Conservation (phyloP, 805 yeast genomes). For the Lachancea waltii region DNA sequence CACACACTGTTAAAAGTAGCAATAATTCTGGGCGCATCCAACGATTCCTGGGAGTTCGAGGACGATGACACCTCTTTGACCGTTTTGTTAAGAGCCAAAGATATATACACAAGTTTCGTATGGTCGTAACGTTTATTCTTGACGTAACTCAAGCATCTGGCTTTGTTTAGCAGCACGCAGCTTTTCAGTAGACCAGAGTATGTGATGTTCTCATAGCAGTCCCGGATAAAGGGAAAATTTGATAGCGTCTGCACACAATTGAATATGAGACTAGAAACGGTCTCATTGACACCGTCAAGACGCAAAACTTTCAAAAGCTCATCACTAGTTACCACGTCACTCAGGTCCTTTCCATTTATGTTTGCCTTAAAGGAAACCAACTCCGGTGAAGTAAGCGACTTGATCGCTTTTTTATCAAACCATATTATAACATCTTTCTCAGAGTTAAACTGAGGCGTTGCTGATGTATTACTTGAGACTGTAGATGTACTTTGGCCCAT, state of each 20-base stretch:
- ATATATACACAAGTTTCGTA: constrained; percentile 41
- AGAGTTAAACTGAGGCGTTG: background rate
- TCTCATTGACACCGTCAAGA: constrained; percentile 31
- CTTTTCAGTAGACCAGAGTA: constrained; percentile 40
- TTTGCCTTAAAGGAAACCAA: constrained; percentile 20
- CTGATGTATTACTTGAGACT: background rate
- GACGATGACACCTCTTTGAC: constrained; percentile 13
- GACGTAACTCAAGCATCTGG: constrained; percentile 34
- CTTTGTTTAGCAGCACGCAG: constrained; percentile 38
- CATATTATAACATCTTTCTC: constrained; percentile 13
- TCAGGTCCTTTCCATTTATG: constrained; percentile 19
- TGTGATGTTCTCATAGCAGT: constrained; percentile 30
- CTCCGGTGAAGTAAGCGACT: constrained; percentile 21
- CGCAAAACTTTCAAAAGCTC: constrained; percentile 32
- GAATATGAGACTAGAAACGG: constrained; percentile 34
- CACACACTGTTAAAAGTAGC: constrained; percentile 41
- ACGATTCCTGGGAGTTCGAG: constrained; percentile 12
- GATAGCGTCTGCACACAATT: constrained; percentile 39
- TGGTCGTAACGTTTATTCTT: constrained; percentile 36
- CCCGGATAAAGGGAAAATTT: constrained; percentile 43
- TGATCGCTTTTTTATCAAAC: constrained; percentile 16
- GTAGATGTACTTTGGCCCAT: constrained; percentile 26
- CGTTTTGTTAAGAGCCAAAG: constrained; percentile 32
- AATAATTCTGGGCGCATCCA: constrained; percentile 20
- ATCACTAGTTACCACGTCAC: constrained; percentile 22